Evolutionary conservation across 106 monocot genomes (phyloP), one percentile per base, ranked within the genome.

Genomic region (Dioscorea alata): DNA sequence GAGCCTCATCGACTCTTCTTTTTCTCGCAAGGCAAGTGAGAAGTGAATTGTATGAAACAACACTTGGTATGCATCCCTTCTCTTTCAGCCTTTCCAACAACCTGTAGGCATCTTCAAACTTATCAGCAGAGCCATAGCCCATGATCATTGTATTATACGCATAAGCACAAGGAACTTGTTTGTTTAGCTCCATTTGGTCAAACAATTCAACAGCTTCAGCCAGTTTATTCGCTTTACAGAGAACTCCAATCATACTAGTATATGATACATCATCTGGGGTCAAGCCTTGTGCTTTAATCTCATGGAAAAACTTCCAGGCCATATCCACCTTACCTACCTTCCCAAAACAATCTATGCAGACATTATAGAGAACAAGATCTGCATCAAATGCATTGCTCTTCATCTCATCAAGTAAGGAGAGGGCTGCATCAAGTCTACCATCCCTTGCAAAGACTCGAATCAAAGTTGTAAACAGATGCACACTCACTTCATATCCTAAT

Each of bases 281-380:
- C 60, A 99, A 67, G 6, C 99, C 99, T 60, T 90, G 82, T 33
- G 90, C 78, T 75, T 82, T 87, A 68, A 99, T 83, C 79, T 99
- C 99, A 65, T 99, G 86, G 70, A 99, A 92, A 71, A 99, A 99
- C 77, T 99, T 99, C 99, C 99, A 99, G 6, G 99, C 89, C 99
- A 90, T 87, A 50, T 99, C 99, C 50, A 99, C 80, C 71, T 99
- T 99, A 13, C 99, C 99, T 66, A 76, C 85, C 70, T 99, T 99
- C 10, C 99, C 99, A 67, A 93, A 99, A 74, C 87, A 85, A 53
- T 99, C 93, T 54, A 99, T 93, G 48, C 99, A 99, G 48, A 99
- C 92, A 74, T 99, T 99, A 54, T 90, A 99, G 57, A 99, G 53
- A 52, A 99, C 85, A 42, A 99, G 72, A 72, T 99, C 99, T 28